These are phyloP conservation scores for Quillaja saponaria DNA, from an alignment of 306 rosid genomes.

Conservation along the genomic window DNA sequence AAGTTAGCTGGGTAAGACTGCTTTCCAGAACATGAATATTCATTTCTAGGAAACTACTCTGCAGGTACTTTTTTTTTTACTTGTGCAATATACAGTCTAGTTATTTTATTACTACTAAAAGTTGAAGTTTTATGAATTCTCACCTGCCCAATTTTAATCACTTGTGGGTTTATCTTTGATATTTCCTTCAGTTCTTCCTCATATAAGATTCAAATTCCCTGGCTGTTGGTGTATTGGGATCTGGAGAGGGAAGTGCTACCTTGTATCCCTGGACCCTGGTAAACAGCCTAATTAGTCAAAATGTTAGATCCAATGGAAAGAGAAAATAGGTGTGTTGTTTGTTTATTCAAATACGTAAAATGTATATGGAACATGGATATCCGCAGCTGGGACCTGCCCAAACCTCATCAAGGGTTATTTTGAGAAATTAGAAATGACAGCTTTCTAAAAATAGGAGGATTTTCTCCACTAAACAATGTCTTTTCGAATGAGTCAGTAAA, in stretches of 20 bases:
- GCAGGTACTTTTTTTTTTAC: constrained; percentile 15
- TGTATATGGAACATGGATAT: too few relatives aligned
- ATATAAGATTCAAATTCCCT: too few relatives aligned
- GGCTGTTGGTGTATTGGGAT: too few relatives aligned
- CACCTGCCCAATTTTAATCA: background rate
- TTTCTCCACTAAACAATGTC: constrained; percentile 28
- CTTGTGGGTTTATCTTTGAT: too few relatives aligned
- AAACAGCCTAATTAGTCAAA: too few relatives aligned
- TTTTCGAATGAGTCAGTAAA: background rate
- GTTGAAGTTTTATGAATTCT: background rate
- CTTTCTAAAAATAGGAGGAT: constrained; percentile 26
- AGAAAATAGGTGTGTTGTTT: too few relatives aligned
- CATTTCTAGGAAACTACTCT: constrained; percentile 24
- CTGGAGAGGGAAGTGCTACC: too few relatives aligned
- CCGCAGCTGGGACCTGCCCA: constrained; percentile 11
- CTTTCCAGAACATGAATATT: constrained; percentile 33
- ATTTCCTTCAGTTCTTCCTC: too few relatives aligned
- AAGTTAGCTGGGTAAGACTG: constrained; percentile 52
- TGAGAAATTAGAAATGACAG: constrained; percentile 16
- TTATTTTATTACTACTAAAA: too few relatives aligned
- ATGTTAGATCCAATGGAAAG: too few relatives aligned
- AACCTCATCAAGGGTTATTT: constrained; percentile 15
- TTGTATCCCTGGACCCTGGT: too few relatives aligned
- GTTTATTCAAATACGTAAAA: too few relatives aligned
- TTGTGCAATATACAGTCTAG: constrained; percentile 2